Conservation (phyloP, 1,284 basidiomycete genomes). For the Papiliotrema fonsecae region DNA sequence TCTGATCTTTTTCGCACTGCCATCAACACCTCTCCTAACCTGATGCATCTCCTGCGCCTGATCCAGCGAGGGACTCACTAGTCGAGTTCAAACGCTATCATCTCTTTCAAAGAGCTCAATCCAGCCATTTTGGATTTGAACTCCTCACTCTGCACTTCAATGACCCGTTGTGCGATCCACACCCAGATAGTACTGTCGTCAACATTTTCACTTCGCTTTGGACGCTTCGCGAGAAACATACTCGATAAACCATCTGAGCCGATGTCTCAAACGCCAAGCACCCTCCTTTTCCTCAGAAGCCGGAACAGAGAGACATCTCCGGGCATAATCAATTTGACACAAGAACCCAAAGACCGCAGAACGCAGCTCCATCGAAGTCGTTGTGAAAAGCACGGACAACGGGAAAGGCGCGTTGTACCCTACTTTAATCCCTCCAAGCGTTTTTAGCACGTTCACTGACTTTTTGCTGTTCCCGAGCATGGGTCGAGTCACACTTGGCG, state of each 20-base stretch:
- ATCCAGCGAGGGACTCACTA: conserved; percentile 62
- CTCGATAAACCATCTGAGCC: conserved; percentile 78
- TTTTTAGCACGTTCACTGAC: not conserved
- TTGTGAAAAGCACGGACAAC: conserved; percentile 69
- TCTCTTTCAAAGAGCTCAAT: conserved; percentile 65
- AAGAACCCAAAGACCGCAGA: conserved; percentile 70
- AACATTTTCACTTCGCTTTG: too few relatives aligned
- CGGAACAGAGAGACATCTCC: too few relatives aligned
- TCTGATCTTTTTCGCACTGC: conserved; percentile 60
- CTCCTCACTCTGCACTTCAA: conserved; percentile 22
- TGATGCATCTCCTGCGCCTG: not conserved
- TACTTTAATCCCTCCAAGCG: not conserved
- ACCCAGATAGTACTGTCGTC: conserved; percentile 61
- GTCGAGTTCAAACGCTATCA: conserved; percentile 64
- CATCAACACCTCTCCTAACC: not conserved
- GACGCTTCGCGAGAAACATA: conserved; percentile 48
- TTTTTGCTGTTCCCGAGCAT: not conserved
- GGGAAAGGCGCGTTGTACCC: conserved; percentile 60
- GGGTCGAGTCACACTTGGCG: conserved; percentile 50
- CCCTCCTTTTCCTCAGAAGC: conserved; percentile 58
- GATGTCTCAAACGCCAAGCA: conserved; percentile 67
- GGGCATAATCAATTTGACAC: conserved; percentile 65
- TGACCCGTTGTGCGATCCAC: conserved; percentile 67
- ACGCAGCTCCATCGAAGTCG: conserved; percentile 58
- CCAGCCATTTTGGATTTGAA: conserved; percentile 54